These are phyloP conservation scores for Mycotypha africana DNA, from an alignment of 371 early-diverging fungal species.

Conservation along the genomic window DNA sequence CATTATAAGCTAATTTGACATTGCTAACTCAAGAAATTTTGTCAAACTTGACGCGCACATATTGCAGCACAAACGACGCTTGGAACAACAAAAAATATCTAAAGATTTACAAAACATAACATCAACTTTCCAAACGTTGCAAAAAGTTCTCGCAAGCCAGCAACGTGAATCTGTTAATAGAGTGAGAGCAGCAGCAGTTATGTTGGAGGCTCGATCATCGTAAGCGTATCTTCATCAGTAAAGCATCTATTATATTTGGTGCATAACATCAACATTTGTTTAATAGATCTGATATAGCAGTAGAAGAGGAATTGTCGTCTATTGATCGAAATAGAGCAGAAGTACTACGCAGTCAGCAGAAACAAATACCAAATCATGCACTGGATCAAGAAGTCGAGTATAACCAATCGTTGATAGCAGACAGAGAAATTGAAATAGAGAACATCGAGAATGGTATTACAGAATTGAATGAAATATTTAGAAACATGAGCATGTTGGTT, in stretches of 20 bases:
- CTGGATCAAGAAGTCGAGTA: slow-evolving; percentile 89
- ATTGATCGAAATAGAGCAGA: slow-evolving; percentile 48
- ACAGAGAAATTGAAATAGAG: slow-evolving; percentile 88
- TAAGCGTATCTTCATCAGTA: slow-evolving; percentile 9
- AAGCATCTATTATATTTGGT: not conserved
- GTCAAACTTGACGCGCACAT: no score
- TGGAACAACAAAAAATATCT: slow-evolving; percentile 77
- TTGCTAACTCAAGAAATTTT: no score
- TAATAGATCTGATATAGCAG: not conserved
- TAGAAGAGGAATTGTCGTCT: slow-evolving; percentile 30
- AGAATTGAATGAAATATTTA: slow-evolving; percentile 93
- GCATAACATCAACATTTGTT: no score
- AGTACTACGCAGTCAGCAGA: slow-evolving; percentile 62
- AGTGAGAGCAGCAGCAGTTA: slow-evolving; percentile 45
- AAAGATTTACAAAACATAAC: slow-evolving; percentile 90
- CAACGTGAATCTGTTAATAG: slow-evolving; percentile 81
- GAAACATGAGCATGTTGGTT: slow-evolving; percentile 94
- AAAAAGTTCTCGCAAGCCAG: slow-evolving; percentile 76
- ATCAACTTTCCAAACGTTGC: slow-evolving; percentile 79
- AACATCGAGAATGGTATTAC: slow-evolving; percentile 91
- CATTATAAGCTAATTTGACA: not conserved
- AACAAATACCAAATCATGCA: no score
- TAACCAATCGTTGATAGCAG: slow-evolving; percentile 87
- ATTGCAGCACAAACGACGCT: slow-evolving; percentile 64
- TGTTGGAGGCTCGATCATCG: slow-evolving; percentile 33